phyloP scores from a whole-genome alignment of 1,284 basidiomycete genomes.

The Ustilago crameri region DNA sequence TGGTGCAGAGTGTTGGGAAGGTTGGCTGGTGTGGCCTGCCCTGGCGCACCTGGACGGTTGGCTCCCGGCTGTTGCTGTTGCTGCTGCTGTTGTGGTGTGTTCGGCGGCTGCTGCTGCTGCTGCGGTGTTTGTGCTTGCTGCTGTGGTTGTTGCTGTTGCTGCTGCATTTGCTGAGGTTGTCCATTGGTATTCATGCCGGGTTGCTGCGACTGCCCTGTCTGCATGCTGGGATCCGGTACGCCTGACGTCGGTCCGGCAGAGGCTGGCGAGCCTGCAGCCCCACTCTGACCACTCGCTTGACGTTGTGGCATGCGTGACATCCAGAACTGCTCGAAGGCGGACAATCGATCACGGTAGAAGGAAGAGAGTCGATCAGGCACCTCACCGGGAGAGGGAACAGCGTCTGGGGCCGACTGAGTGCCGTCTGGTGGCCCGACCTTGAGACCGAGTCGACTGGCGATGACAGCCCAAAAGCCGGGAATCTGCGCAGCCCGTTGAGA shows the following conservation, averaged over 20 bases:
- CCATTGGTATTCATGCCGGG: neutral
- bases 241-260: conserved; percentile 13
- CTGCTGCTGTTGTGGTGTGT: conserved; percentile 12
- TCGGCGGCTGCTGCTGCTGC: conserved; percentile 5
- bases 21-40: conserved; percentile 25
- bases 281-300: conserved; percentile 38
- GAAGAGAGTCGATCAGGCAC: conserved; percentile 58
- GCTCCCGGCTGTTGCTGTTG: conserved; percentile 4
- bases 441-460: conserved; percentile 58
- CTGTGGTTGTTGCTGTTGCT: conserved; percentile 24
- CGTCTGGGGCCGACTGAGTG: conserved; percentile 41
- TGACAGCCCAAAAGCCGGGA: conserved; percentile 60
- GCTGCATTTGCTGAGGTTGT: conserved; percentile 12
- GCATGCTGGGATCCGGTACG: conserved; percentile 13
- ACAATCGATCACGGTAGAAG: conserved; percentile 58
- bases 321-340: conserved; percentile 62
- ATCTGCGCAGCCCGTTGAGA: conserved; percentile 50
- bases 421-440: conserved; percentile 50
- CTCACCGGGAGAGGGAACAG: conserved; percentile 50
- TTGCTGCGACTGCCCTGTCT: conserved; percentile 14
- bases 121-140: conserved; percentile 3
- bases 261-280: conserved; percentile 28
- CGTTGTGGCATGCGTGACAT: conserved; percentile 53
- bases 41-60: conserved; percentile 18
- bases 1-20: conserved; percentile 48